Base-by-base conservation (phyloP, 768 basidiomycete species). In the Lactifluus hygrophoroides region DNA sequence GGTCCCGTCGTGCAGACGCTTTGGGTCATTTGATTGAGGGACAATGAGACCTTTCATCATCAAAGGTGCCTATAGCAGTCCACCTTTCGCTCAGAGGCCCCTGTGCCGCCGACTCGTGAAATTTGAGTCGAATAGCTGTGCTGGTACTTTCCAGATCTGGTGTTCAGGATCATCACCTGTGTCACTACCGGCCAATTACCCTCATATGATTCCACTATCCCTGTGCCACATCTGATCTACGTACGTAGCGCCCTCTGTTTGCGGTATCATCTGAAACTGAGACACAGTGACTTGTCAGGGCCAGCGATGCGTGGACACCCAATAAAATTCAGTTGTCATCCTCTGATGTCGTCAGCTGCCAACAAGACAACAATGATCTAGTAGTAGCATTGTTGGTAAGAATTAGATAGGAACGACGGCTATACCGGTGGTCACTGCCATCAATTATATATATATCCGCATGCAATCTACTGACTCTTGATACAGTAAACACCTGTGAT, bases 211-310 rank as follows among this genome's bases (percentile, higher is more conserved):
- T 10, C 10, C 27, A n/a, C 4, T 13, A 23, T 19, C 9, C 0
- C 46, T 21, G 14, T 14, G 9, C 34, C 56, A n/a, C n/a, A 57
- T 57, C 50, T 54, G 57, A 58, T 48, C 44, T 34, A 53, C 57
- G 28, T 34, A 53, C 57, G 28, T 40, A 28, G 27, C 37, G 42
- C 42, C 42, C 8, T 43, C 6, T 21, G 19, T 27, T 52, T 28
- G 13, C 9, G 37, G 7, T 23, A 21, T n/a, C 51, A 3, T 10
- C 25, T 32, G 47, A 49, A 49, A 42, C 28, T 38, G n/a, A n/a
- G n/a, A n/a, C n/a, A n/a, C n/a, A n/a, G 49, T 28, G 21, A 45
- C 17, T 27, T 9, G n/a, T n/a, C n/a, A n/a, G n/a, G n/a, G n/a
- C n/a, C n/a, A n/a, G n/a, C n/a, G n/a, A n/a, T n/a, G n/a, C n/a